These are phyloP conservation scores for Gilbertella persicaria DNA, from an alignment of 371 early-diverging fungal species.

Conservation along the genomic window DNA sequence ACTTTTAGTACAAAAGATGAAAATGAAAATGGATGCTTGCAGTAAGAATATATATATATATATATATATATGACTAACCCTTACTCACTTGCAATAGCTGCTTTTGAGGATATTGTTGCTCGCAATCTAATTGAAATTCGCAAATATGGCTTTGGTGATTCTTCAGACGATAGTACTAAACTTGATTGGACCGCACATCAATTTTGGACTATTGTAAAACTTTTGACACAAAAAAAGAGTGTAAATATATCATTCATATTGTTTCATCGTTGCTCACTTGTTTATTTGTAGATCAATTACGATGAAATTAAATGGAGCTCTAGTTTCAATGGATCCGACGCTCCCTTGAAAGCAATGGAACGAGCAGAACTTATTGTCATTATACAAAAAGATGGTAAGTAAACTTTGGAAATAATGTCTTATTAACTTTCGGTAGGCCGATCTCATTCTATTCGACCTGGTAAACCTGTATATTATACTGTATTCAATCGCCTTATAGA, in stretches of 20 bases:
- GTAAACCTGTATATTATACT: conserved; percentile 79
- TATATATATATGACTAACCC: background rate
- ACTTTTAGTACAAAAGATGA: conserved; percentile 81
- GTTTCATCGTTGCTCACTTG: background rate
- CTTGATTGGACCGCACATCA: conserved; percentile 73
- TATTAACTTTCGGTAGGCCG: conserved; percentile 52
- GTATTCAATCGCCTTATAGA: conserved; percentile 74
- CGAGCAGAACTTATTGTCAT: conserved; percentile 83
- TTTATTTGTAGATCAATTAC: conserved; percentile 59
- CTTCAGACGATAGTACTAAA: conserved; percentile 45
- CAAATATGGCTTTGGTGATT: conserved; percentile 80
- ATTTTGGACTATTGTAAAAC: conserved; percentile 76
- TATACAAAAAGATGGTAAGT: conserved; percentile 69
- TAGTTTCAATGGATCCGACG: conserved; percentile 80
- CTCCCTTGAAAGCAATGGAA: conserved; percentile 81
- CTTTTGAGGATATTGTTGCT: conserved; percentile 78
- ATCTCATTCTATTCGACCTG: conserved; percentile 74
- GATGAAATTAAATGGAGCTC: conserved; percentile 78
- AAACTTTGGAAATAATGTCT: background rate
- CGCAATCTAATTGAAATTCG: conserved; percentile 83
- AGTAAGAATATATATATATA: conserved; percentile 36
- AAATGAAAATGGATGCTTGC: conserved; percentile 65
- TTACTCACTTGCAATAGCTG: conserved; percentile 50
- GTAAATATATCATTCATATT: conserved; percentile 36
- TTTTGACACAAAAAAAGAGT: conserved; percentile 52